Base-by-base conservation (phyloP, 768 basidiomycete species). In the Nidularia pulvinata region DNA sequence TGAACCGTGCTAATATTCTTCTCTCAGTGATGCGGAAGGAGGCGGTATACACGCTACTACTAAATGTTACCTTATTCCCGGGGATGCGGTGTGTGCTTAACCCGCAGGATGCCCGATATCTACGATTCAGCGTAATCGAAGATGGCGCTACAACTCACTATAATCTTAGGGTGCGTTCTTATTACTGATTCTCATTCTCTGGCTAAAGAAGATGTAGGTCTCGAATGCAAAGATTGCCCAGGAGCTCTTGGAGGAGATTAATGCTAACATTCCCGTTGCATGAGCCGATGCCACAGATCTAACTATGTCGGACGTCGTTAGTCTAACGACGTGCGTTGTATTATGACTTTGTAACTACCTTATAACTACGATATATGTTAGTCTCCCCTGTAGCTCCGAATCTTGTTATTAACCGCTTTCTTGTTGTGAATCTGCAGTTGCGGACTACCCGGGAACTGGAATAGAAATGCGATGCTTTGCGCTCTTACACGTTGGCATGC, bases 21-120 rank as follows among this genome's bases (percentile, higher is more conserved):
- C 37, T 34, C 54, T 3, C 59, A 92, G 91, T 93, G 16, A 91
- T 93, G 89, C 81, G 91, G 56, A 92, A 91, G 66, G 91, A 93
- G 60, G 91, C 89, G 0, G 90, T 92, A 16, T 87, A 84, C 64
- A 77, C 88, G 2, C 67, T 92, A 50, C 63, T 93, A 53, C 74
- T 93, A 44, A 93, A 93, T 60, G 81, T 86, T 48, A 82, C 86
- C 46, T 72, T 93, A 50, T 93, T 92, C 76, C 73, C 75, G 60
- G 91, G 91, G 33, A 93, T 93, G 89, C 78, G 77, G 52, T 89
- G 85, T 66, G 74, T 72, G 54, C 61, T 88, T 52, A 86, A 39
- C n/a, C 37, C 88, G 14, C 88, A 89, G 64, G 90, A 93, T 61
- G 88, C 89, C 14, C 82, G 90, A 59, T 93, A 91, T 69, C 63